Evolutionary conservation across 1,284 basidiomycete genomes (phyloP).

Genomic region (Ustilago hordei): DNA sequence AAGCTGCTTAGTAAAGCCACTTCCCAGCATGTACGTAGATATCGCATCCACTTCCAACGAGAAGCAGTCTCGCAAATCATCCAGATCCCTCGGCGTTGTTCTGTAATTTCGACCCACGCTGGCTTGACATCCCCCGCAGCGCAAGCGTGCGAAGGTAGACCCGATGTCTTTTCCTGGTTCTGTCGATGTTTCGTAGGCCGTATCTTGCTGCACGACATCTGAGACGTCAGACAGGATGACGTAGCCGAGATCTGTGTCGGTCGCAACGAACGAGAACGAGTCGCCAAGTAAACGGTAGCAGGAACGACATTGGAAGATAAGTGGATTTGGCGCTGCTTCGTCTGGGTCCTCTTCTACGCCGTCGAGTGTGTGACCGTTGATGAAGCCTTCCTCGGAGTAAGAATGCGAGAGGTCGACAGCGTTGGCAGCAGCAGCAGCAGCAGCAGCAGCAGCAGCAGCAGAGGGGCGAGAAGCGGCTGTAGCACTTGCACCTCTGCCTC

Average conservation of each 20-base stretch:
- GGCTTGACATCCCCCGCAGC: slow-evolving; percentile 40
- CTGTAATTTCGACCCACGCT: slow-evolving; percentile 47
- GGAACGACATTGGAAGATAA: slow-evolving; percentile 52
- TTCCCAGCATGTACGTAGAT: slow-evolving; percentile 36
- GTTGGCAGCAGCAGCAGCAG: background rate
- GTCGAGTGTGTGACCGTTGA: slow-evolving; percentile 1
- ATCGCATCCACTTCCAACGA: slow-evolving; percentile 41
- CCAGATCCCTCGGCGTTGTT: slow-evolving; percentile 47
- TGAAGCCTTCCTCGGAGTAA: background rate
- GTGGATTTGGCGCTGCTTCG: slow-evolving; percentile 23
- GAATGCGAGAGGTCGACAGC: background rate
- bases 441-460: background rate
- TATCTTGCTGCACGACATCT: slow-evolving; percentile 35
- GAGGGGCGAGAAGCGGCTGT: background rate
- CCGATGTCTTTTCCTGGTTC: slow-evolving; percentile 43
- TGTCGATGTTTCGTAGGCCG: slow-evolving; percentile 32
- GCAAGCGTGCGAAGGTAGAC: slow-evolving; percentile 40
- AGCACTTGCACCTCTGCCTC: slow-evolving; percentile 11
- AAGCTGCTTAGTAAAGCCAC: slow-evolving; percentile 23
- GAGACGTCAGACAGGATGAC: slow-evolving; percentile 49
- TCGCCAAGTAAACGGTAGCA: slow-evolving; percentile 54
- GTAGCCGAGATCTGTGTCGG: slow-evolving; percentile 49
- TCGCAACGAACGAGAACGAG: slow-evolving; percentile 46
- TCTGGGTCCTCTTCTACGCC: background rate
- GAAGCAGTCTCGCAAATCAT: slow-evolving; percentile 49